Evolutionary conservation across 2,329 filamentous ascomycete genomes (phyloP).

Genomic region (Diaporthe velutina): DNA sequence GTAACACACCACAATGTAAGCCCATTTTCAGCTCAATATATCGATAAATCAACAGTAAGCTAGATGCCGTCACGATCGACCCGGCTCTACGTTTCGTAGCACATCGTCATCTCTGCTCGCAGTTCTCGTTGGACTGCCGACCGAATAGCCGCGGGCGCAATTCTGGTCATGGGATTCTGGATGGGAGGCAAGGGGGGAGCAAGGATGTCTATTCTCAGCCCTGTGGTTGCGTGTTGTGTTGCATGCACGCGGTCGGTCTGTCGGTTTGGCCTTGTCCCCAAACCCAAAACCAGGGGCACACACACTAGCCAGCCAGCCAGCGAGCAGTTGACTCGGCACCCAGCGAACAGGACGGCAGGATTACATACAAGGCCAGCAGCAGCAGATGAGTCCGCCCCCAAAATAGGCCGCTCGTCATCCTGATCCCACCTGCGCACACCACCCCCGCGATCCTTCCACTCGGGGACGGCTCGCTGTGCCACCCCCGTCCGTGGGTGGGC

Average conservation of each 20-base stretch:
- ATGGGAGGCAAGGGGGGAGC: not conserved
- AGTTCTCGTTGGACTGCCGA: not conserved
- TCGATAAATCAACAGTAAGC: not conserved
- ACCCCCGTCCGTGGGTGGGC: conserved; percentile 13
- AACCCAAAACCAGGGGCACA: conserved; percentile 27
- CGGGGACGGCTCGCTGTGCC: conserved; percentile 33
- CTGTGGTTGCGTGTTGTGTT: conserved; percentile 28
- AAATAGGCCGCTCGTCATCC: conserved; percentile 33
- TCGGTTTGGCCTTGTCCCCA: not conserved
- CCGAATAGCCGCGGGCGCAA: conserved; percentile 26
- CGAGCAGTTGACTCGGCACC: not conserved
- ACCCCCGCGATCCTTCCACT: conserved; percentile 26
- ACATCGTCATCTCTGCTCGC: not conserved
- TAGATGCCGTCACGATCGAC: conserved; percentile 9
- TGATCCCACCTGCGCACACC: conserved; percentile 25
- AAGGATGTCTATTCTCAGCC: conserved; percentile 39
- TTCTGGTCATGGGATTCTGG: conserved; percentile 18
- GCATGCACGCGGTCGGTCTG: conserved; percentile 10
- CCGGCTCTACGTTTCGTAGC: not conserved
- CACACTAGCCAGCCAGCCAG: not conserved
- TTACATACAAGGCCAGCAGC: not conserved
- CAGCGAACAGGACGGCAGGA: conserved; percentile 16
- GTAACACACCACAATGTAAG: not conserved
- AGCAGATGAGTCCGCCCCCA: conserved; percentile 20
- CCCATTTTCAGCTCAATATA: not conserved